Evolutionary conservation across 2,329 filamentous ascomycete species (phyloP).

Genomic region (Penicillium decumbens): DNA sequence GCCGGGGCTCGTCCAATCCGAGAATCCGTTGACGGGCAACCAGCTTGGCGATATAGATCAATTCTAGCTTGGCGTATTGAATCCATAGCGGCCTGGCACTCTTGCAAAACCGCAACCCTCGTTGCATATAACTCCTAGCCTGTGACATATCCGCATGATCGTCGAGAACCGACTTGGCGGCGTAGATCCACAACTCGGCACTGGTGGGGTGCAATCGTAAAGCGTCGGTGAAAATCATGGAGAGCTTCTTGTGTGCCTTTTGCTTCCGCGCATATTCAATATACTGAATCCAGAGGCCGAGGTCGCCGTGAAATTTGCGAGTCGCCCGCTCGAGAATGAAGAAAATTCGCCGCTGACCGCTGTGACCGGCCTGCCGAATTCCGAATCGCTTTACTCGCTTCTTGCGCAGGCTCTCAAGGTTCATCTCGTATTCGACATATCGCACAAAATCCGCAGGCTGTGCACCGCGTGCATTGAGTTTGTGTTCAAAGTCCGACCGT

Average conservation of each 20-base stretch:
- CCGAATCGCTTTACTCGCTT: slow-evolving; percentile 79
- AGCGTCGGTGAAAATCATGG: slow-evolving; percentile 60
- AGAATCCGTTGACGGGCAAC: slow-evolving; percentile 66
- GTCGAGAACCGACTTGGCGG: slow-evolving; percentile 74
- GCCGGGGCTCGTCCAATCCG: slow-evolving; percentile 51
- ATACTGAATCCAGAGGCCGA: slow-evolving; percentile 84
- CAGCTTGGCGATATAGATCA: slow-evolving; percentile 84
- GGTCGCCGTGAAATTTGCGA: slow-evolving; percentile 73
- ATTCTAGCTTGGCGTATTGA: slow-evolving; percentile 85
- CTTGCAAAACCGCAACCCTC: slow-evolving; percentile 85
- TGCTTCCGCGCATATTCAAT: slow-evolving; percentile 71
- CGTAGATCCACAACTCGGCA: slow-evolving; percentile 74
- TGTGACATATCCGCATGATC: slow-evolving; percentile 79
- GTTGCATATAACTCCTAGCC: slow-evolving; percentile 79
- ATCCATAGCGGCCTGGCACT: slow-evolving; percentile 71
- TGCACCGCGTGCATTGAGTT: slow-evolving; percentile 74
- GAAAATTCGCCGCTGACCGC: slow-evolving; percentile 77
- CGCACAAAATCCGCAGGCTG: slow-evolving; percentile 73
- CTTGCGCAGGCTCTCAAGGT: slow-evolving; percentile 65
- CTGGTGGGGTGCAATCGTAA: slow-evolving; percentile 82
- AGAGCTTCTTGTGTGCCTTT: slow-evolving; percentile 58
- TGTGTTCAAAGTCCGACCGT: slow-evolving; percentile 89
- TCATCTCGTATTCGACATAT: slow-evolving; percentile 71
- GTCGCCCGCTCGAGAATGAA: slow-evolving; percentile 84
- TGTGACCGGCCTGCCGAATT: slow-evolving; percentile 65